Conservation (phyloP, 768 basidiomycete genomes). For the Udeniomyces megalosporus region DNA sequence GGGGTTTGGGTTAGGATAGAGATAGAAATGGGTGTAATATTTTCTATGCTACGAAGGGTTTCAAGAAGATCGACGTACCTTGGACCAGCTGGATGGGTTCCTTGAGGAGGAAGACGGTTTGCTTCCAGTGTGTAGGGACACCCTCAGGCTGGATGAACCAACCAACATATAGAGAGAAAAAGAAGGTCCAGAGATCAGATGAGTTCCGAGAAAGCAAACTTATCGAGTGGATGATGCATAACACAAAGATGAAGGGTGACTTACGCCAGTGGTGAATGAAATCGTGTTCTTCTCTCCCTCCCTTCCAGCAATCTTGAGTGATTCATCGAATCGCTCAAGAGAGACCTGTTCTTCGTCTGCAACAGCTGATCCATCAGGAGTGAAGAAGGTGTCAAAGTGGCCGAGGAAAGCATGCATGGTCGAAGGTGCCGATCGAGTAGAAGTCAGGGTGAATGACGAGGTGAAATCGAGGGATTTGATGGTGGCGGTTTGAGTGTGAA, state of each 20-base stretch:
- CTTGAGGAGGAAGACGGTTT: constrained; percentile 71
- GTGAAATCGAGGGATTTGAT: constrained; percentile 62
- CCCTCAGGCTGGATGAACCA: constrained; percentile 61
- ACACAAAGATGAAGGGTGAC: not conserved
- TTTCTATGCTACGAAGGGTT: not conserved
- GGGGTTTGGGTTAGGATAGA: not conserved
- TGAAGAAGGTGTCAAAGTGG: constrained; percentile 94
- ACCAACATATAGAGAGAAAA: too few species aligned
- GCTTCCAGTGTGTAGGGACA: constrained; percentile 89
- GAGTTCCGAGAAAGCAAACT: too few species aligned
- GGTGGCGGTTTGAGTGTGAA: constrained; percentile 50
- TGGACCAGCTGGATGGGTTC: constrained; percentile 61
- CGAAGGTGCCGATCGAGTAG: constrained; percentile 37
- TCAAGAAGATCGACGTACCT: constrained; percentile 37
- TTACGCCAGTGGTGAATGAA: constrained; percentile 56
- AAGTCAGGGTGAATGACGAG: constrained; percentile 57
- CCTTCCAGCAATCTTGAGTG: constrained; percentile 12
- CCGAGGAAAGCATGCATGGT: constrained; percentile 66
- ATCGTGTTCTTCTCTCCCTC: constrained; percentile 26
- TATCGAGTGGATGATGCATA: too few species aligned
- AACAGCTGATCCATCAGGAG: constrained; percentile 40
- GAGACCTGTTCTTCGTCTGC: constrained; percentile 41
- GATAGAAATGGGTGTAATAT: too few species aligned
- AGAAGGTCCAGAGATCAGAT: too few species aligned
- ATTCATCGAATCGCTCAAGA: constrained; percentile 27